Evolutionary conservation across 1,284 basidiomycete genomes (phyloP).

Genomic region (Stygiomarasmius scandens): DNA sequence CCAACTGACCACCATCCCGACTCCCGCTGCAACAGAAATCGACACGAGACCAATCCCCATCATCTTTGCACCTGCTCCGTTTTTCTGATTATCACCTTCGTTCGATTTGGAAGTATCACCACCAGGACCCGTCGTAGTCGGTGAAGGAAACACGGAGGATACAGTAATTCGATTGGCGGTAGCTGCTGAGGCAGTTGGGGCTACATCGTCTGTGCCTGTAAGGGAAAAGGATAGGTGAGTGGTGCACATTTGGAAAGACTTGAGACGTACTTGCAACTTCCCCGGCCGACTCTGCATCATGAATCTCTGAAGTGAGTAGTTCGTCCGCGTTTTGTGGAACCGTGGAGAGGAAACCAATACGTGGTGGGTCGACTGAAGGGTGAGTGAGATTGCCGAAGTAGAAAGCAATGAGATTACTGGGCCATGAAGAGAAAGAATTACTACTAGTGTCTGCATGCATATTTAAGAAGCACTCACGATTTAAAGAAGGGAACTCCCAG

Average conservation of each 20-base stretch:
- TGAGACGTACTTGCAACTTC: slow-evolving; percentile 16
- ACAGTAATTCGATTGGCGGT: slow-evolving; percentile 9
- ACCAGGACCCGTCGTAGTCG: neutral
- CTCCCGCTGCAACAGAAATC: neutral
- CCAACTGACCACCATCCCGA: neutral
- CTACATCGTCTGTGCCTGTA: neutral
- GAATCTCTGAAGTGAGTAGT: slow-evolving; percentile 10
- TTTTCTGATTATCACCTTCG: neutral
- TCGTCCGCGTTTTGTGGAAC: slow-evolving; percentile 17
- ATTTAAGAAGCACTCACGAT: neutral
- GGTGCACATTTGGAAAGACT: neutral
- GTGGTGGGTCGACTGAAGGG: slow-evolving; percentile 20
- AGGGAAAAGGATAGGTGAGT: neutral
- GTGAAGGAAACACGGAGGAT: neutral
- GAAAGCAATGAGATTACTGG: slow-evolving; percentile 34
- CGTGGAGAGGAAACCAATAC: slow-evolving; percentile 16
- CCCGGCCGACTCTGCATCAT: slow-evolving; percentile 15
- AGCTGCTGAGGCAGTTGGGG: slow-evolving; percentile 9
- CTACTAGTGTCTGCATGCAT: slow-evolving; percentile 1
- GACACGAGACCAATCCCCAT: neutral
- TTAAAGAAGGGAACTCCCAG: slow-evolving; percentile 16
- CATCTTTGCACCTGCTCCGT: neutral
- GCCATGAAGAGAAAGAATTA: neutral
- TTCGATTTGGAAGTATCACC: neutral
- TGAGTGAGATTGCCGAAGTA: slow-evolving; percentile 21